Evolutionary conservation across 352 stramenopile species (phyloP), one percentile per base, ranked within the genome.

Genomic region (Pythium monospermum): DNA sequence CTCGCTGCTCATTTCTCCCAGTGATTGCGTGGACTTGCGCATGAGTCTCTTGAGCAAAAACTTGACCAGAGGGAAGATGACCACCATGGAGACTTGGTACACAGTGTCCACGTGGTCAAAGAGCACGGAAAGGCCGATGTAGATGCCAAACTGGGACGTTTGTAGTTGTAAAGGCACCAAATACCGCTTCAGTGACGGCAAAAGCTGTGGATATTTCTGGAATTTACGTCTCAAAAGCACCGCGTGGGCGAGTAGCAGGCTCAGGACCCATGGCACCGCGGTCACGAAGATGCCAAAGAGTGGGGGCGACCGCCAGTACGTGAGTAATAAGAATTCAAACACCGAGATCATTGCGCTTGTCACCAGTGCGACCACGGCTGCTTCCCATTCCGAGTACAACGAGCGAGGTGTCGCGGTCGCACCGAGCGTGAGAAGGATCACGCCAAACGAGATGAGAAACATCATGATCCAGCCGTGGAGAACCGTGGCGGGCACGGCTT

Each of bases 41-140:
- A 57, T 15, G 10, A 46, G n/a, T 10, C 8, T 39, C 48, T 55
- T 55, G 26, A 55, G 23, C 11, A 28, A 8, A 23, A 38, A 41
- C 21, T 57, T 57, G 37, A 49, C 19, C 16, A 57, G 3, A 5
- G 49, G 49, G 21, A 57, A 49, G 8, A 49, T 18, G 2, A 48
- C 11, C 4, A 49, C 22, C 37, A 57, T 35, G 6, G 11, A 4
- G 37, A 55, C 16, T 27, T 55, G 48, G 22, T 33, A 30, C 4
- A n/a, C 8, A 4, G 31, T 32, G 32, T 15, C 18, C 12, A 53
- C 12, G 15, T 37, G 25, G 7, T 55, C 48, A 27, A 55, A 55
- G 18, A 39, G 16, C 13, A 47, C 28, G 6, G 35, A 47, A 10
- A 53, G 22, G 4, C 32, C 46, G 7, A 37, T 18, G 36, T 55